phyloP scores from a whole-genome alignment of 2,329 filamentous ascomycete genomes.

The Aspergillus latus region DNA sequence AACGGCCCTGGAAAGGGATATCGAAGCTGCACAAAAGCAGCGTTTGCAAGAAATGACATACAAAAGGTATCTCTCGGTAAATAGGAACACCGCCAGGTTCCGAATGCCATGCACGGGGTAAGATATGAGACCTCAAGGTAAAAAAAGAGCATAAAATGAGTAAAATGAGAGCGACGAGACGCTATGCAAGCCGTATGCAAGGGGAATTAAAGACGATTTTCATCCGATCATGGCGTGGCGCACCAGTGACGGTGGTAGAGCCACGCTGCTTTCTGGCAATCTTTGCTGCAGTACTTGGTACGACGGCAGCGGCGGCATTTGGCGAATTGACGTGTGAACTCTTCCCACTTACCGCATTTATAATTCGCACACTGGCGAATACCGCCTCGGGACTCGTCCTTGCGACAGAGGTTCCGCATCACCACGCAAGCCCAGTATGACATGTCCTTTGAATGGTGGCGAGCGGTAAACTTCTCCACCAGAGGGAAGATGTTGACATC shows the following conservation, averaged over 20 bases:
- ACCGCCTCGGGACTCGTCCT: slow-evolving; percentile 90
- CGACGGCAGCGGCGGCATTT: slow-evolving; percentile 94
- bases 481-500: slow-evolving; percentile 98
- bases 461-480: slow-evolving; percentile 96
- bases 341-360: slow-evolving; percentile 97
- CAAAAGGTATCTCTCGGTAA: slow-evolving; percentile 41
- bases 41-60: slow-evolving; percentile 26
- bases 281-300: slow-evolving; percentile 99
- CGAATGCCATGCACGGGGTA: slow-evolving; percentile 38
- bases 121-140: slow-evolving; percentile 30
- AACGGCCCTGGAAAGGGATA: slow-evolving; percentile 13
- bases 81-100: slow-evolving; percentile 38
- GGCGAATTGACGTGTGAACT: slow-evolving; percentile 93
- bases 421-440: slow-evolving; percentile 99
- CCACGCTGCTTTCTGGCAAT: slow-evolving; percentile 99
- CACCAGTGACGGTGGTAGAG: slow-evolving; percentile 99
- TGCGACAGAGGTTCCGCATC: slow-evolving; percentile 97
- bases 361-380: slow-evolving; percentile 98
- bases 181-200: slow-evolving; percentile 41
- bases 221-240: slow-evolving; percentile 36
- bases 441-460: slow-evolving; percentile 95
- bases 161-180: slow-evolving; percentile 31
- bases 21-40: slow-evolving; percentile 8
- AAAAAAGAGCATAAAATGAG: slow-evolving; percentile 25
- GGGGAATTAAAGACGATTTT: slow-evolving; percentile 32